These are phyloP conservation scores for Simplicillium sp. DNA, from an alignment of 2,329 filamentous ascomycete genomes.

Conservation along the genomic window DNA sequence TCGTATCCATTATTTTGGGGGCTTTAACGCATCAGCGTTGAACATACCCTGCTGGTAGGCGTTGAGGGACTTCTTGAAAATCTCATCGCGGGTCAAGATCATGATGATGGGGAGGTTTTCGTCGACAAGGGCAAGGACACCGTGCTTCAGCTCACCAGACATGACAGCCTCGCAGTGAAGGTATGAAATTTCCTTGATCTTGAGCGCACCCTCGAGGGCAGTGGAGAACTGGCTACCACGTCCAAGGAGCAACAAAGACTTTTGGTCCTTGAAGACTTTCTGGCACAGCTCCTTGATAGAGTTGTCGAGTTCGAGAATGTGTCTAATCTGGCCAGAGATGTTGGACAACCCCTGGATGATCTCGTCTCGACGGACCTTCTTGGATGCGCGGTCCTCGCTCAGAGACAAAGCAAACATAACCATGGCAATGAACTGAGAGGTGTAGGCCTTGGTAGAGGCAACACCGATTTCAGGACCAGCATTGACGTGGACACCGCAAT, in stretches of 20 bases:
- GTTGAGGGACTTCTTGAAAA: conserved; percentile 98
- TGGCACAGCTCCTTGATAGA: conserved; percentile 91
- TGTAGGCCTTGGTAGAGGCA: conserved; percentile 98
- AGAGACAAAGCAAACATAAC: conserved; percentile 98
- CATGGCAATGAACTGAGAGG: conserved; percentile 98
- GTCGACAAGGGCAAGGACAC: conserved; percentile 92
- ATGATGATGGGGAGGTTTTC: conserved; percentile 99
- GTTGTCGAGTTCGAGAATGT: conserved; percentile 84
- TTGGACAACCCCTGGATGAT: conserved; percentile 90
- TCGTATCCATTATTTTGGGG: background rate
- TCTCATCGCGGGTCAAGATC: conserved; percentile 92
- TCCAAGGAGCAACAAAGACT: conserved; percentile 85
- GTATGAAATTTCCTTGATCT: conserved; percentile 99
- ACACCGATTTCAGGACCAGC: conserved; percentile 98
- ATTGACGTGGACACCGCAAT: conserved; percentile 99
- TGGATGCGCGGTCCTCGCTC: conserved; percentile 92
- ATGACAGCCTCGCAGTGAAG: conserved; percentile 99
- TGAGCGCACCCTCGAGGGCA: conserved; percentile 91
- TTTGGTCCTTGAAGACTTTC: conserved; percentile 93
- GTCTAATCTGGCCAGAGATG: conserved; percentile 84
- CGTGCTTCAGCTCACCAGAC: conserved; percentile 99
- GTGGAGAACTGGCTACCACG: conserved; percentile 96
- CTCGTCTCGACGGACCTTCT: conserved; percentile 82
- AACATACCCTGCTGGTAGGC: conserved; percentile 73
- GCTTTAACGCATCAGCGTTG: conserved; percentile 37